Base-by-base conservation (phyloP, 805 yeast genomes). In the Vanderwaltozyma yarrowii region DNA sequence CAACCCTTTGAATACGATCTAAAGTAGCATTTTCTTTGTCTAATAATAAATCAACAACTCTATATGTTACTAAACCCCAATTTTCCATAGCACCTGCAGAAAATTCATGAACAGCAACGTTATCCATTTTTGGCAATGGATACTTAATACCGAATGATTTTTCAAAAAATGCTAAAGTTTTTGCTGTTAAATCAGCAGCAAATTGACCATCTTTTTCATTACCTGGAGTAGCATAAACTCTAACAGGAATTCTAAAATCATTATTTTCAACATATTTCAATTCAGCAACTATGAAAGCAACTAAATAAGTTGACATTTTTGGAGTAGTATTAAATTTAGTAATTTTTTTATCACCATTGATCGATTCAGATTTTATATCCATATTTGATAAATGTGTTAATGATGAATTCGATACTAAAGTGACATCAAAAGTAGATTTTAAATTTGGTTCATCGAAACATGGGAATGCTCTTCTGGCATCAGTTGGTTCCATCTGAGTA, bases 1-100 rank as follows among this genome's bases (percentile, higher is more conserved):
- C 81, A 29, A 83, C 92, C 58, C 88, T 71, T 58, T 76, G 78
- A 57, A 76, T 74, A 47, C 80, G 72, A 42, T 66, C 67, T 45
- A 75, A 65, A 44, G 78, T 75, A 35, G 92, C 76, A 51, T 73
- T 73, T 49, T 74, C 72, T 45, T 83, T 85, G 56, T 80, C 89
- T 47, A 79, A 69, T 45, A 83, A 69, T 42, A 83, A 64, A 48
- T 81, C 89, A 32, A 78, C 80, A 33, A 82, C 79, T 62, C 92
- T 73, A 63, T 79, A 83, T 18, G 92, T 83, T 50, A 83, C 73
- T 52, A 81, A 68, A 40, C 87, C 87, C 71, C 81, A 81, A 61
- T 83, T 83, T 64, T 83, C 94, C 94, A 83, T 83, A 34, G 94
- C 94, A 51, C 92, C 92, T 16, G 87, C 87, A 26, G 83, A 68